Base-by-base conservation (phyloP, 83 land plant genomes). In the Diphasiastrum complanatum region DNA sequence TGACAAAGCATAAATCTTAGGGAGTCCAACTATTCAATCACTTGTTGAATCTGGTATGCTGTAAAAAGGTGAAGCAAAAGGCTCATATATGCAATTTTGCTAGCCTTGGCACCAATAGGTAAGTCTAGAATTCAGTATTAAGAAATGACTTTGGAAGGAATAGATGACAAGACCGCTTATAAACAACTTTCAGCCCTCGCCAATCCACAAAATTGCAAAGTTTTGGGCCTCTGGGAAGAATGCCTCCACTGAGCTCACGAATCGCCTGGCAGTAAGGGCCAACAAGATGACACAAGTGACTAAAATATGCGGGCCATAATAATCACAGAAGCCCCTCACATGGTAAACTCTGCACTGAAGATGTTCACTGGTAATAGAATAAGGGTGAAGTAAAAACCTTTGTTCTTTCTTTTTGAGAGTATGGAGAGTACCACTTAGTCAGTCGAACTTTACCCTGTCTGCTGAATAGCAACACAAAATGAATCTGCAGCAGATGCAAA, bases 361-460 rank as follows among this genome's bases (percentile, higher is more conserved):
- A 10, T 14, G 41, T 23, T 46, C n/a, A n/a, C n/a, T n/a, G n/a
- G n/a, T n/a, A n/a, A n/a, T n/a, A n/a, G n/a, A n/a, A n/a, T 33
- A 43, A 27, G 30, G 24, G 26, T 47, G 2, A 37, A 18, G 18
- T 2, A 68, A 60, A 53, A 79, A 89, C 98, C 91, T 92, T 92
- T 22, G 78, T 43, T 51, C 96, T 76, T 74, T 92, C 98, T 70
- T 89, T 92, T 69, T 88, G 96, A 1, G 92, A 41, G 64, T 92
- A 88, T 26, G 96, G 87, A 30, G 98, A 88, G 52, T 92, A 92
- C 98, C 98, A 92, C 66, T 92, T 92, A 27, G 95, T 85, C 73
- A 92, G 70, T 67, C 98, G 72, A 37, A 92, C 91, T 71, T 92
- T 92, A 57, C 98, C 98, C 73, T 92, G 98, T 45, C 86, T 80